These are phyloP conservation scores for Penicillium brevicompactum DNA, from an alignment of 2,329 filamentous ascomycete genomes.

Conservation along the genomic window DNA sequence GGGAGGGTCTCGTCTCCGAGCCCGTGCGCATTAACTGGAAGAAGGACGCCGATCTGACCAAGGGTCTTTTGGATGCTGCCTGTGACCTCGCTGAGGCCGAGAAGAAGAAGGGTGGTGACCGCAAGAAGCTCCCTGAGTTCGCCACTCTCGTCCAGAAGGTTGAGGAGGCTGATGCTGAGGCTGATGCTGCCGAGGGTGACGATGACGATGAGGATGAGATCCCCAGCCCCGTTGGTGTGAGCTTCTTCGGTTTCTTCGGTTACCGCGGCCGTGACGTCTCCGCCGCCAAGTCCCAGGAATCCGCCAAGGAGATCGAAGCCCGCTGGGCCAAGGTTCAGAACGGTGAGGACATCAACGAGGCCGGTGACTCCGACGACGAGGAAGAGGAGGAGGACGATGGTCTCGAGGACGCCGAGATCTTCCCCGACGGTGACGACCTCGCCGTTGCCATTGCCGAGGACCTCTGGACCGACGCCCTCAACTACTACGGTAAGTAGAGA, in stretches of 20 bases:
- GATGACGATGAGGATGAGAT: slow-evolving; percentile 31
- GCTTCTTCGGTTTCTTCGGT: slow-evolving; percentile 90
- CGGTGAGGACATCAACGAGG: slow-evolving; percentile 53
- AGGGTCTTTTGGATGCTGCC: slow-evolving; percentile 75
- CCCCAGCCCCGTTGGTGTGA: slow-evolving; percentile 63
- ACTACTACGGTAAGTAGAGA: slow-evolving; percentile 77
- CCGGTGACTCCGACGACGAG: slow-evolving; percentile 47
- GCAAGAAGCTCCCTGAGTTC: slow-evolving; percentile 55
- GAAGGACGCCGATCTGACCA: slow-evolving; percentile 79
- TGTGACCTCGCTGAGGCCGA: slow-evolving; percentile 69
- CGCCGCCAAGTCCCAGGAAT: slow-evolving; percentile 69
- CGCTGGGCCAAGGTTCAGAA: slow-evolving; percentile 52
- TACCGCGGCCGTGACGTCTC: slow-evolving; percentile 71
- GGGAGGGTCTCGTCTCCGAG: slow-evolving; percentile 79
- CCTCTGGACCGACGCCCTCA: slow-evolving; percentile 83
- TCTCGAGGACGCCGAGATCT: slow-evolving; percentile 76
- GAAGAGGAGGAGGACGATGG: slow-evolving; percentile 63
- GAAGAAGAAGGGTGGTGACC: slow-evolving; percentile 51
- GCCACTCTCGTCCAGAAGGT: slow-evolving; percentile 57
- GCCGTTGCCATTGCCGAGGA: slow-evolving; percentile 82
- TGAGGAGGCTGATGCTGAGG: slow-evolving; percentile 24
- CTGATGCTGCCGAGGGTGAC: slow-evolving; percentile 37
- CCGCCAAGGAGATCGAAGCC: slow-evolving; percentile 62
- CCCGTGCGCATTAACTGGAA: slow-evolving; percentile 89
- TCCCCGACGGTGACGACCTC: slow-evolving; percentile 82